A percentile compares a stretch with the other conserved stretches of the same genome.
These are phyloP conservation scores for Physcomitrium patens DNA, from an alignment of 225 moss, liverwort and hornwort species.

Conservation along the genomic window DNA sequence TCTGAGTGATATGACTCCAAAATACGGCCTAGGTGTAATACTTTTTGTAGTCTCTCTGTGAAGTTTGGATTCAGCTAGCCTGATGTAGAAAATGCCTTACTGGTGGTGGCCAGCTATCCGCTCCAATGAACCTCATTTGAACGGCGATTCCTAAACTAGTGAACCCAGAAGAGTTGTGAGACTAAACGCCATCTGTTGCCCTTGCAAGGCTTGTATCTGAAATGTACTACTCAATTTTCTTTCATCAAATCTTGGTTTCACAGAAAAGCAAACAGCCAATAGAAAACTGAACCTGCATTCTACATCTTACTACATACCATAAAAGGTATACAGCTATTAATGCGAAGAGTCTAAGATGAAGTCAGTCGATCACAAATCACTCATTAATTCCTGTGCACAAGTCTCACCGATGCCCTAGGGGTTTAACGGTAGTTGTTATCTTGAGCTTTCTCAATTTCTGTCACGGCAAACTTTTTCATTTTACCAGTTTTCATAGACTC, in stretches of 20 bases:
- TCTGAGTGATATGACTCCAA: slow-evolving; percentile 33
- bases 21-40: slow-evolving; percentile 15
- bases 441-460: too few species aligned
- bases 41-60: background rate
- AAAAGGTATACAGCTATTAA: too few species aligned
- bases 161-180: background rate
- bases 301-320: background rate
- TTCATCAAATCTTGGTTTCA: background rate
- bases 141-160: background rate
- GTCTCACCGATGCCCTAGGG: too few species aligned
- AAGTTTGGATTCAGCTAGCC: slow-evolving; percentile 19
- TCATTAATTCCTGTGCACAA: too few species aligned
- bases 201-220: background rate
- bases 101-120: slow-evolving; percentile 12
- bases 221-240: background rate
- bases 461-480: too few species aligned
- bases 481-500: too few species aligned
- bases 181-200: background rate
- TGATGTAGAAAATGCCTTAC: slow-evolving; percentile 11
- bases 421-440: too few species aligned
- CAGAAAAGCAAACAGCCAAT: background rate
- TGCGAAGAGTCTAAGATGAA: too few species aligned
- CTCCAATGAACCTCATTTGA: slow-evolving; percentile 8
- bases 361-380: too few species aligned
- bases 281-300: background rate